These are phyloP conservation scores for Vigna unguiculata DNA, from an alignment of 306 rosid species.

Conservation along the genomic window DNA sequence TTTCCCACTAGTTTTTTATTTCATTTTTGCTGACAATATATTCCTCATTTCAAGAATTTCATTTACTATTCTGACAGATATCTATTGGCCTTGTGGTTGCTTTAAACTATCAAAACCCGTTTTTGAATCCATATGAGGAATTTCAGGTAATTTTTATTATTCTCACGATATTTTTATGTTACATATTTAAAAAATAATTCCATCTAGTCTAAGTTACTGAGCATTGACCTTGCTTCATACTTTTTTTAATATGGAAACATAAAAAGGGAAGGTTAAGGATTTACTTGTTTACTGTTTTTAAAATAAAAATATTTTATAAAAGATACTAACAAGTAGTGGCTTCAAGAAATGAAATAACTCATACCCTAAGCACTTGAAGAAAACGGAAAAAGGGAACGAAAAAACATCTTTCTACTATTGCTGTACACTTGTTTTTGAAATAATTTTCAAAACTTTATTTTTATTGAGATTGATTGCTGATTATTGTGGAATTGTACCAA, in stretches of 20 bases:
- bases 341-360: not conserved
- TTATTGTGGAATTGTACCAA: not conserved
- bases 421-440: not conserved
- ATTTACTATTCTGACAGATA: conserved; percentile 61
- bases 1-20: not conserved
- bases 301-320: not conserved
- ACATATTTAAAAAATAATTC: not conserved
- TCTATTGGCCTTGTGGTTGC: conserved; percentile 92
- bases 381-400: not conserved
- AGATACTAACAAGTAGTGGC: not conserved
- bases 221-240: conserved; percentile 23
- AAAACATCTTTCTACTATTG: not conserved
- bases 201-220: conserved; percentile 20
- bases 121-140: conserved; percentile 88
- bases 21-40: conserved; percentile 24
- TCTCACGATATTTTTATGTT: conserved; percentile 16
- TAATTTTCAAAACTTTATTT: not conserved
- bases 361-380: not conserved
- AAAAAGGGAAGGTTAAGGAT: not conserved
- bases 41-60: conserved; percentile 35
- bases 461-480: not conserved
- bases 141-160: conserved; percentile 73
- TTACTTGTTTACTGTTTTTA: not conserved
- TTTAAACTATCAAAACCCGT: conserved; percentile 86
- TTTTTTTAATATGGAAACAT: conserved; percentile 18